Base-by-base conservation (phyloP, 2,329 filamentous ascomycete genomes). In the Cercospora sp. region DNA sequence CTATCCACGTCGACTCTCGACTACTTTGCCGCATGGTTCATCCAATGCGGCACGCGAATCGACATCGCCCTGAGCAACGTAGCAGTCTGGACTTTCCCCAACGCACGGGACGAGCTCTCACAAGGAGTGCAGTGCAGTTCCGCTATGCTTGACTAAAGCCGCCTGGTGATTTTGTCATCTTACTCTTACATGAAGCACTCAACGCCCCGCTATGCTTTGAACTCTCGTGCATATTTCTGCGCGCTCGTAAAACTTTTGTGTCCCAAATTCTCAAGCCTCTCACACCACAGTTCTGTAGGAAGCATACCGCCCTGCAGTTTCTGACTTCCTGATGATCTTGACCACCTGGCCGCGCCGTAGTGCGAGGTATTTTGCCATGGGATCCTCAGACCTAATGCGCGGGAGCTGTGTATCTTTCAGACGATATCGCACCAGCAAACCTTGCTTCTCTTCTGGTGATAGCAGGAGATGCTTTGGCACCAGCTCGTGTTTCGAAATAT, bases 331-430 rank as follows among this genome's bases (percentile, higher is more conserved):
- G 76, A 99, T 97, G 76, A 99, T 99, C 87, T 99, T 99, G 76
- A 99, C 95, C 3, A 99, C 94, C 81, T 97, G 92, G 3, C 94
- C 93, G 78, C 94, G 87, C 83, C 91, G 91, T 78, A 99, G 83
- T 12, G 95, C 95, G 65, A 97, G 83, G 80, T 98, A 99, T 75
- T 91, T 90, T 28, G 95, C 92, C 63, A 99, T 93, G 3, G 95
- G 95, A 79, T 99, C 95, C 73, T 91, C 92, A 73, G 91, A 87
- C 80, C 97, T 88, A 75, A 99, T 97, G 66, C 95, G 87, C 4
- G 95, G 95, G 77, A 99, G 84, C 83, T 99, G 95, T 9, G 93
- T 97, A 86, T 99, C 95, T 88, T 97, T 98, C 80, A 99, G 83
- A 60, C 95, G 89, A 82, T 99, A 99, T 70, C 95, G 86, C 82